Evolutionary conservation across 1,284 basidiomycete genomes (phyloP), one percentile per base, ranked within the genome.

Genomic region (Paramarasmius palmivorus): DNA sequence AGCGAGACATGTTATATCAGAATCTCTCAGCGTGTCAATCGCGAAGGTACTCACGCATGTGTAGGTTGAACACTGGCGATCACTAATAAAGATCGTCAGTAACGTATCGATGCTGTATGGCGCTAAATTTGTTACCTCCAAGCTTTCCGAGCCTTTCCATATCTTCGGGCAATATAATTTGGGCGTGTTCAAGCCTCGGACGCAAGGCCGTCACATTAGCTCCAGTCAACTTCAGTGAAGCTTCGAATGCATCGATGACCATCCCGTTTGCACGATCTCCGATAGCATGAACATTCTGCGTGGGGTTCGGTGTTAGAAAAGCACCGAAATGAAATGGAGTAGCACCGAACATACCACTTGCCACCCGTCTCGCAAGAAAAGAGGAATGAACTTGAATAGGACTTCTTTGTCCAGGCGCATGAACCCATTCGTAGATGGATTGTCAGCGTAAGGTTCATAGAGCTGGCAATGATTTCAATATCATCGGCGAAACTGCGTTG

Each of bases 241-340:
- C 74, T 68, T 93, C 90, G 60, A 95, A 93, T 0, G 86, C 84
- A 65, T 95, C 85, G 25, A 97, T 71, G 10, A 95, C 87, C 38
- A 94, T 77, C 25, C 86, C 80, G 65, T 96, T 96, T 32, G 94
- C 93, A 46, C 88, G 82, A 69, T 97, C 95, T 9, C 95, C 95
- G 39, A 97, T 95, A 10, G 91, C 91, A 70, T 96, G 93, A 9
- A 93, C 84, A 63, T 93, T 93, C 89, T 93, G 17, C 26, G 10
- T 7, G 41, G 58, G 19, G 57, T 17, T 52, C 51, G 8, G n/a
- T 32, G 23, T 50, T 17, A 40, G 53, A 14, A 35, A 35, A 29
- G 39, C 29, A 5, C 48, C 35, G 40, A 47, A 29, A 48, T 12
- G 15, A 50, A 51, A 56, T 25, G 49, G 32, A 12, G 32, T 37